Evolutionary conservation across 176 grass and related monocot genomes (phyloP), one percentile per base, ranked within the genome.

Genomic region (Avena sativa): DNA sequence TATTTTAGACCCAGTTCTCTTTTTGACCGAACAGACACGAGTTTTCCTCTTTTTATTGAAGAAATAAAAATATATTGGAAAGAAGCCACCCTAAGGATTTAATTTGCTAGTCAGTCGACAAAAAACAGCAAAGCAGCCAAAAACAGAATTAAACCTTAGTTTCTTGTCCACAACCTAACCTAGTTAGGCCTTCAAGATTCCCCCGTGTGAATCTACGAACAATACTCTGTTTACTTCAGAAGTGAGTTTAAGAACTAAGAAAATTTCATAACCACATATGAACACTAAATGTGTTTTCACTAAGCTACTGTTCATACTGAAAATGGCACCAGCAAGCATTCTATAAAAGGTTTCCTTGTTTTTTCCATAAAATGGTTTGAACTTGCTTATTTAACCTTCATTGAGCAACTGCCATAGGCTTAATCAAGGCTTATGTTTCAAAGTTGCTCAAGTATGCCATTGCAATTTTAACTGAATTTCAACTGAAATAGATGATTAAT

Each of bases 401-500:
- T 55, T 56, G 61, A 79, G 62, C 21, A 70, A 13, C 1, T 78
- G 3, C 1, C 44, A 65, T 51, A 23, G 46, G 4, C 12, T 32
- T 7, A 11, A 28, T 52, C 23, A 17, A 30, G 1, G 48, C 73
- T 28, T 50, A 50, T 38, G 17, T 10, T 78, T 56, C 60, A 66
- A 11, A 67, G 40, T 36, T 2, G 25, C 36, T 20, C 15, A 34
- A 28, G 17, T 28, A 28, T 28, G 28, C 2, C 28, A 28, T 28
- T 28, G 28, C 28, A 28, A 28, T 28, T 28, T 28, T 28, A 28
- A 28, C 68, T 48, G 63, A n/a, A 55, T 38, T 20, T 19, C 12
- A 72, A 71, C n/a, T 84, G 28, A 5, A 73, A 23, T 64, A 8
- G 52, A n/a, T 19, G 15, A 84, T 19, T 48, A 19, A 71, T 79